Evolutionary conservation across 2,329 filamentous ascomycete species (phyloP).

Genomic region (Penicillium polonicum): DNA sequence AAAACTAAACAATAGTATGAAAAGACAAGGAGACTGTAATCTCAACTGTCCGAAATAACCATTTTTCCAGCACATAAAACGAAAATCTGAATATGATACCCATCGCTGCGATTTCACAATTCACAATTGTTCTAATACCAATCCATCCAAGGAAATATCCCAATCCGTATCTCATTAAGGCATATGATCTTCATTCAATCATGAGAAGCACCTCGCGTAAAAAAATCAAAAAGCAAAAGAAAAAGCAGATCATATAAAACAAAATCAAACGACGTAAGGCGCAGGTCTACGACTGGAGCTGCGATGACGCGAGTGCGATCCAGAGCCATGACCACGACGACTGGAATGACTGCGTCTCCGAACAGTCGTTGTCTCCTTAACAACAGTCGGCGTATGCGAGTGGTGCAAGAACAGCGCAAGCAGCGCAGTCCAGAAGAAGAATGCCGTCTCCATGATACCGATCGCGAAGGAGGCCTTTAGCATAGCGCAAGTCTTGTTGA

Average conservation of each 20-base stretch:
- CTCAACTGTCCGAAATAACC: neutral
- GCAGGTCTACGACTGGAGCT: constrained; percentile 29
- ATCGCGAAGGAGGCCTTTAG: constrained; percentile 88
- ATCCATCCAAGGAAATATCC: neutral
- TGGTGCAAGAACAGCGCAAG: constrained; percentile 57
- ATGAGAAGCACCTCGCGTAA: constrained; percentile 5
- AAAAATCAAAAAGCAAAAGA: neutral
- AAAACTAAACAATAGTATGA: neutral
- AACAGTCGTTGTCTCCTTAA: constrained; percentile 41
- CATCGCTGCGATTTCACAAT: neutral
- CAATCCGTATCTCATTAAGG: constrained; percentile 18
- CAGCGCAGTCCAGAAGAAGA: constrained; percentile 75
- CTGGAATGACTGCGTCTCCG: constrained; percentile 37
- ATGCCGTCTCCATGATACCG: constrained; percentile 80
- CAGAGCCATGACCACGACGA: constrained; percentile 32
- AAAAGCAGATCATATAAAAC: constrained; percentile 1
- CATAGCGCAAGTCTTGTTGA: constrained; percentile 83
- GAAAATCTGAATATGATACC: neutral
- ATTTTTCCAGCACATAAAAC: neutral
- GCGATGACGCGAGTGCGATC: constrained; percentile 29
- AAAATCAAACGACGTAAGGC: constrained; percentile 32
- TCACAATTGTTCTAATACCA: neutral
- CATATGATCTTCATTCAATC: constrained; percentile 16
- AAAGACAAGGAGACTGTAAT: neutral
- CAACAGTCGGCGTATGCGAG: constrained; percentile 31